Conservation (phyloP, 805 yeast species). For the Yarrowia yakushimensis region DNA sequence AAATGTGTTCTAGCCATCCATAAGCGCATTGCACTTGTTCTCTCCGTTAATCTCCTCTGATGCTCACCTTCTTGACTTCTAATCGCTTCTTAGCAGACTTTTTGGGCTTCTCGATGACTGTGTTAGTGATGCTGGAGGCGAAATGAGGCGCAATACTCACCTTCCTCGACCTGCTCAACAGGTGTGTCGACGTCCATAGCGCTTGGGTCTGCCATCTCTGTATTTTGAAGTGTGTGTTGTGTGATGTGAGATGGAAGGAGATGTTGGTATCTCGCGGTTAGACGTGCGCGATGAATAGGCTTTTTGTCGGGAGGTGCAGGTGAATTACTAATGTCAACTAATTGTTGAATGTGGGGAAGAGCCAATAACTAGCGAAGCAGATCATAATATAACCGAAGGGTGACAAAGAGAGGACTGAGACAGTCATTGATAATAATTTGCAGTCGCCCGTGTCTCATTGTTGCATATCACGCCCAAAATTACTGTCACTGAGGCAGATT, state of each 20-base stretch:
- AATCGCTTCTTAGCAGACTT: constrained; percentile 57
- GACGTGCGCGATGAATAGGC: neutral
- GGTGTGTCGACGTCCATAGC: constrained; percentile 25
- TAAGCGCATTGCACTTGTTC: neutral
- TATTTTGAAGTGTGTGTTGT: neutral
- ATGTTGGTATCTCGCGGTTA: neutral
- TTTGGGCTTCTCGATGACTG: constrained; percentile 18
- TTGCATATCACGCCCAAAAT: neutral
- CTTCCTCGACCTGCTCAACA: constrained; percentile 18
- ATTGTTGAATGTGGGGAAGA: neutral
- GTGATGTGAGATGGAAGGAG: neutral
- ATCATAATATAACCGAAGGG: too few species aligned
- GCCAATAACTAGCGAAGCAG: neutral
- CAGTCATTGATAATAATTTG: neutral
- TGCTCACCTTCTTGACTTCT: constrained; percentile 69
- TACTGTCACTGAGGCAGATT: neutral
- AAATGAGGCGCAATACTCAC: neutral
- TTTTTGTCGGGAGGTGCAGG: neutral
- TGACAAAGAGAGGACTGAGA: neutral
- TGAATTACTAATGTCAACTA: constrained; percentile 8
- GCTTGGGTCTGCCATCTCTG: constrained; percentile 1
- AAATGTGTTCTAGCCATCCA: neutral
- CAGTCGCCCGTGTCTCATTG: neutral
- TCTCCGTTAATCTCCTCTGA: neutral
- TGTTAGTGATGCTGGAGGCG: neutral